A percentile compares a stretch with the other conserved stretches of the same genome.
Evolutionary conservation across 352 stramenopile genomes (phyloP).

Genomic region (Phytophthora fragariae): DNA sequence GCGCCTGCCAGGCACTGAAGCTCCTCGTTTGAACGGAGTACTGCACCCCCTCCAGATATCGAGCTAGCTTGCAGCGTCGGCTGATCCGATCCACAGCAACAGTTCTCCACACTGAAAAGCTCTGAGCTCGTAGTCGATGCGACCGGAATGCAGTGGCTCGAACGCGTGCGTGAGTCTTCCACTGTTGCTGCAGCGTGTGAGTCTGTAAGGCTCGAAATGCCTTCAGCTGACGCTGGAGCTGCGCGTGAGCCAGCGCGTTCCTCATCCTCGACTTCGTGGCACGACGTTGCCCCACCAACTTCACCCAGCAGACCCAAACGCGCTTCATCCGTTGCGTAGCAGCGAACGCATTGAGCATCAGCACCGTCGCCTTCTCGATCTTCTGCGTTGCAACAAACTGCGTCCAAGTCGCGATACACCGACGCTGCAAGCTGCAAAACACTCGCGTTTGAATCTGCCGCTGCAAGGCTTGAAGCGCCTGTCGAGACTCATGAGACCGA

Average conservation of each 20-base stretch:
- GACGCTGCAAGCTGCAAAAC: constrained; percentile 26
- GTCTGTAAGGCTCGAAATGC: constrained; percentile 28
- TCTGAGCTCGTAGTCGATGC: neutral
- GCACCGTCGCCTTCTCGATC: constrained; percentile 35
- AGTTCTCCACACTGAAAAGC: constrained; percentile 40
- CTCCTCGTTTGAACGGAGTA: constrained; percentile 45
- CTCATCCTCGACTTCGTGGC: constrained; percentile 32
- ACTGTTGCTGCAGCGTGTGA: constrained; percentile 13
- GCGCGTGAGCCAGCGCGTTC: constrained; percentile 39
- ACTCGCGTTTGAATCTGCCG: constrained; percentile 32
- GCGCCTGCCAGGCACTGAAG: constrained; percentile 47
- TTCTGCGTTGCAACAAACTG: constrained; percentile 43
- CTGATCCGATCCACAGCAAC: neutral
- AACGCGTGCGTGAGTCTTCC: constrained; percentile 2
- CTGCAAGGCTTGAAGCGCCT: constrained; percentile 30
- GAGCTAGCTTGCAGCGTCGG: constrained; percentile 34
- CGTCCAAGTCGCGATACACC: constrained; percentile 31
- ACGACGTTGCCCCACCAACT: constrained; percentile 10
- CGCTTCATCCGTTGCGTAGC: constrained; percentile 27
- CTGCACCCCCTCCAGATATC: constrained; percentile 51
- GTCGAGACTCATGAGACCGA: constrained; percentile 15
- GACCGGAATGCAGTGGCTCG: constrained; percentile 4
- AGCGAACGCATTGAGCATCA: constrained; percentile 42
- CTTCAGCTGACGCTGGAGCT: constrained; percentile 27
- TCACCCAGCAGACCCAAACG: constrained; percentile 32